phyloP scores from a whole-genome alignment of 768 basidiomycete genomes.

The Albatrellus ellisii region DNA sequence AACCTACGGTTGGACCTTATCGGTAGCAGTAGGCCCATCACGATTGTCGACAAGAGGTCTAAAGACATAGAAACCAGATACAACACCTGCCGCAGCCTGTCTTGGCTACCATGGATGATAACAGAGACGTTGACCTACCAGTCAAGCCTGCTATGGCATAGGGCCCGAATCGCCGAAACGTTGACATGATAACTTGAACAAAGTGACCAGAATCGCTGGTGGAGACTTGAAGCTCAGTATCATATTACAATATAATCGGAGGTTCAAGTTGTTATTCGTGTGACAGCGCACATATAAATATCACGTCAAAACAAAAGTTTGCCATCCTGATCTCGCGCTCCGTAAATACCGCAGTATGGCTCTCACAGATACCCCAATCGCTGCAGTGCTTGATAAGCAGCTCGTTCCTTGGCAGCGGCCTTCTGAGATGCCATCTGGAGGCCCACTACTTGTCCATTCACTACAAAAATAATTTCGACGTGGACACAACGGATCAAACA shows the following conservation, averaged over 20 bases:
- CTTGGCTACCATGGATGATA: background rate
- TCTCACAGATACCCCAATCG: slow-evolving; percentile 9
- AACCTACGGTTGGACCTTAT: too few relatives aligned
- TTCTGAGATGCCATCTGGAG: slow-evolving; percentile 31
- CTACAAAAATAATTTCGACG: background rate
- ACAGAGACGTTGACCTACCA: slow-evolving; percentile 25
- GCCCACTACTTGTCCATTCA: slow-evolving; percentile 24
- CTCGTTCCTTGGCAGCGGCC: slow-evolving; percentile 22
- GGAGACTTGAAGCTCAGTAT: background rate
- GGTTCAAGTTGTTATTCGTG: background rate
- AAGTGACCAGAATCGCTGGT: background rate
- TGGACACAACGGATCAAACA: background rate
- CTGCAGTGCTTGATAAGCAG: slow-evolving; percentile 18
- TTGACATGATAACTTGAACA: background rate
- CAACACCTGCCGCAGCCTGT: slow-evolving; percentile 2
- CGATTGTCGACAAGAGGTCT: slow-evolving; percentile 7
- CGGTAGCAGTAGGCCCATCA: too few relatives aligned
- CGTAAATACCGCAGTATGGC: background rate
- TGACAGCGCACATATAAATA: too few relatives aligned
- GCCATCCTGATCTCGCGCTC: background rate
- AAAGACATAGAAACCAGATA: slow-evolving; percentile 10
- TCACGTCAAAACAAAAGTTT: too few relatives aligned
- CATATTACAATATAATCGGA: too few relatives aligned
- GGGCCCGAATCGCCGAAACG: background rate
- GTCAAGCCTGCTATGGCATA: slow-evolving; percentile 30